Evolutionary conservation across 306 rosid genomes (phyloP).

Genomic region (Trifolium subterraneum): DNA sequence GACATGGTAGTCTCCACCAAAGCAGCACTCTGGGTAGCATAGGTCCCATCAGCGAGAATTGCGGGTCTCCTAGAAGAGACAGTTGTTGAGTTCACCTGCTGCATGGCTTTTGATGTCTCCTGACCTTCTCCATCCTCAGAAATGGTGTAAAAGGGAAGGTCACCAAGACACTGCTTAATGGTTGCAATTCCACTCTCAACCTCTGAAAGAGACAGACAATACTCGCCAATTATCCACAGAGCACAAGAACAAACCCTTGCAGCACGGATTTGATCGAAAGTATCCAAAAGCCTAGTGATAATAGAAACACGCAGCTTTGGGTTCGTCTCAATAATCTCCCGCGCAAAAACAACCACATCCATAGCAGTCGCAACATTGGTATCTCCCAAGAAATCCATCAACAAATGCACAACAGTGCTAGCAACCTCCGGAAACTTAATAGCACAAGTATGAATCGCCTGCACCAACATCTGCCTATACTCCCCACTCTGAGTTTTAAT

Average conservation of each 20-base stretch:
- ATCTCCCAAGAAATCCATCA: slow-evolving; percentile 99
- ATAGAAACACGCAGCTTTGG: slow-evolving; percentile 87
- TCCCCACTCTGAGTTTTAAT: slow-evolving; percentile 94
- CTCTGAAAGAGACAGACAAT: slow-evolving; percentile 89
- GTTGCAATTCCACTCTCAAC: slow-evolving; percentile 80
- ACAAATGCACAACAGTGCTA: slow-evolving; percentile 89
- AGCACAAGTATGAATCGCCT: slow-evolving; percentile 92
- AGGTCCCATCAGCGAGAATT: slow-evolving; percentile 94
- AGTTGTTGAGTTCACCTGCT: slow-evolving; percentile 64
- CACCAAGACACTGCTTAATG: slow-evolving; percentile 94
- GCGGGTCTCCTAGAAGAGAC: slow-evolving; percentile 95
- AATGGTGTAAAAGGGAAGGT: slow-evolving; percentile 77
- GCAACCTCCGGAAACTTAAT: slow-evolving; percentile 98
- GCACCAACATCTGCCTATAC: slow-evolving; percentile 93
- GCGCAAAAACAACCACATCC: slow-evolving; percentile 90
- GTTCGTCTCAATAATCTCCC: slow-evolving; percentile 95
- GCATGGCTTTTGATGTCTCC: slow-evolving; percentile 60
- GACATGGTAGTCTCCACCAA: slow-evolving; percentile 91
- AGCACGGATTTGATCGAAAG: slow-evolving; percentile 89
- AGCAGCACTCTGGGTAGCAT: slow-evolving; percentile 98
- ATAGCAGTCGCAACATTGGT: slow-evolving; percentile 87
- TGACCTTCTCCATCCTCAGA: slow-evolving; percentile 81
- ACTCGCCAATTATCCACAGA: slow-evolving; percentile 95
- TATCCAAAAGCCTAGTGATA: slow-evolving; percentile 70
- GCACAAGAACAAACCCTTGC: slow-evolving; percentile 92